Evolutionary conservation across 2,329 filamentous ascomycete genomes (phyloP).

Genomic region (Penicillium sp.): DNA sequence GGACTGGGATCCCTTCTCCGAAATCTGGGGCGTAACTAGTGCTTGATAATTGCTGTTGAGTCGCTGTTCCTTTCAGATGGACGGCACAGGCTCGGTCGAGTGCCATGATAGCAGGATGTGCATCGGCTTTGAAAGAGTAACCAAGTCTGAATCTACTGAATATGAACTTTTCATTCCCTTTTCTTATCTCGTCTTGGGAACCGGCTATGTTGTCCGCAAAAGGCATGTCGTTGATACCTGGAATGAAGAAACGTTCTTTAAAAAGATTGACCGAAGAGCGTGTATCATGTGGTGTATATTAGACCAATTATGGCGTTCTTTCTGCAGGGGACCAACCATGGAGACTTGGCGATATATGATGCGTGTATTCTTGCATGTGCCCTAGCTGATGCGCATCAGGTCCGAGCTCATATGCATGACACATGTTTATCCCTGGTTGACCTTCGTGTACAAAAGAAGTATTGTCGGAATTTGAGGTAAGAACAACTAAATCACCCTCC

Average conservation of each 20-base stretch:
- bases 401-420: neutral
- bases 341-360: neutral
- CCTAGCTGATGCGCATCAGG: neutral
- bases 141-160: no score
- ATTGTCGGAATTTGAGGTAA: no score
- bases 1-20: constrained; percentile 61
- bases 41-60: neutral
- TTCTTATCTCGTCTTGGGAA: no score
- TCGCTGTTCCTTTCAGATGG: neutral
- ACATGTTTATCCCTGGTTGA: neutral
- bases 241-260: neutral
- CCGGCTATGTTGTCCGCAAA: no score
- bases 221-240: no score
- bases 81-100: neutral
- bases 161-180: no score
- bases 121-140: neutral
- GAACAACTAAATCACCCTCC: no score
- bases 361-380: neutral
- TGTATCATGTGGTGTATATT: neutral
- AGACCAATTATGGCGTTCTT: neutral
- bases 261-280: neutral
- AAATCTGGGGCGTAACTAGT: constrained; percentile 13
- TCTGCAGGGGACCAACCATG: neutral
- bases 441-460: no score
- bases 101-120: neutral